These are phyloP conservation scores for Spathaspora sp. DNA, from an alignment of 1,139 yeast species.

Conservation along the genomic window DNA sequence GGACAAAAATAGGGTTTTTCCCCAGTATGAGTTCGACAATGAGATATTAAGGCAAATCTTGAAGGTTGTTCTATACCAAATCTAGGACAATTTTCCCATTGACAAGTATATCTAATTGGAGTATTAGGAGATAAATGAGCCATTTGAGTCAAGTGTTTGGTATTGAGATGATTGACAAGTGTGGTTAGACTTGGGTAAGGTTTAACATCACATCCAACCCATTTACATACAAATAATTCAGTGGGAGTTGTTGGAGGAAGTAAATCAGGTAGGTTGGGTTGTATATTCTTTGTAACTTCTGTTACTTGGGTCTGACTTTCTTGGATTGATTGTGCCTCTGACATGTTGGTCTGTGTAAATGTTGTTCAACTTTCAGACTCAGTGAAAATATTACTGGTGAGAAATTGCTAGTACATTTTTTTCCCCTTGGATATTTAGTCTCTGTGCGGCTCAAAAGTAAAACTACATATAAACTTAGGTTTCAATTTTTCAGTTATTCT, in stretches of 20 bases:
- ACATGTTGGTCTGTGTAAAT: neutral
- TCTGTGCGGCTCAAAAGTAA: too few species aligned
- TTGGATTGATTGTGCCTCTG: neutral
- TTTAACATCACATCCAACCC: conserved; percentile 31
- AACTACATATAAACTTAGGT: too few species aligned
- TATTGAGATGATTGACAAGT: conserved; percentile 34
- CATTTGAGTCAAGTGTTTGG: conserved; percentile 25
- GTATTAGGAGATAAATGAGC: conserved; percentile 15
- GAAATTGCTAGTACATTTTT: neutral
- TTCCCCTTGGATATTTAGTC: neutral
- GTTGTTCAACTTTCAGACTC: neutral
- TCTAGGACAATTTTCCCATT: conserved; percentile 61
- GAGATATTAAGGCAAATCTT: conserved; percentile 59
- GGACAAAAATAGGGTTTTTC: conserved; percentile 69
- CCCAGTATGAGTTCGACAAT: conserved; percentile 65
- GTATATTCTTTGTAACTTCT: neutral
- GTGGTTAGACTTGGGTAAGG: conserved; percentile 22
- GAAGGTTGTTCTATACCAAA: conserved; percentile 57
- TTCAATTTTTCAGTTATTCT: too few species aligned
- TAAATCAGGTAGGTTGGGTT: neutral
- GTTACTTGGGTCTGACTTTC: neutral
- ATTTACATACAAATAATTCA: conserved; percentile 27
- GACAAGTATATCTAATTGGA: conserved; percentile 51
- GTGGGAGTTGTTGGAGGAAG: neutral
- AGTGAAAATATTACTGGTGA: neutral